phyloP scores from a whole-genome alignment of 1,284 basidiomycete species.

The Calocybe gambosa region DNA sequence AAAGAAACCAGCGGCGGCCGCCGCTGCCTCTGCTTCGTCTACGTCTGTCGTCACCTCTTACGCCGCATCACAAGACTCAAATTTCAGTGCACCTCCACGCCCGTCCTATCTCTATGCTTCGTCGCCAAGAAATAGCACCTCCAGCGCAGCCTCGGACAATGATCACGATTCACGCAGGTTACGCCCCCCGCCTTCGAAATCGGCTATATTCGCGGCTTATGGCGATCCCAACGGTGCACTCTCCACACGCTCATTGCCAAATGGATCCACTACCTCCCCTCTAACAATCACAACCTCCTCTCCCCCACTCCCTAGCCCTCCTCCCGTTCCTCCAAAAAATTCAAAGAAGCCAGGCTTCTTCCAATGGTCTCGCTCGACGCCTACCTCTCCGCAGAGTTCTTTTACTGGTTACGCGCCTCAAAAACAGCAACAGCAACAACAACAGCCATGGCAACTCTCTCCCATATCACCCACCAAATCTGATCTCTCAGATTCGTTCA shows the following conservation, averaged over 20 bases:
- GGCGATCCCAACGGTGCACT: slow-evolving; percentile 39
- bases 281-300: slow-evolving; percentile 9
- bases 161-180: slow-evolving; percentile 28
- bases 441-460: slow-evolving; percentile 16
- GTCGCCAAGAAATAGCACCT: slow-evolving; percentile 21
- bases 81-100: slow-evolving; percentile 20
- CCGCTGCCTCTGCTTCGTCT: slow-evolving; percentile 17
- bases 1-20: slow-evolving; percentile 26
- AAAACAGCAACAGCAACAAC: slow-evolving; percentile 17
- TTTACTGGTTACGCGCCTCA: slow-evolving; percentile 35
- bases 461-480: slow-evolving; percentile 17
- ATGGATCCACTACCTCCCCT: slow-evolving; percentile 19
- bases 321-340: slow-evolving; percentile 23
- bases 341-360: slow-evolving; percentile 27
- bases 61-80: slow-evolving; percentile 7
- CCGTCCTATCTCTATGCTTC: slow-evolving; percentile 18
- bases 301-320: slow-evolving; percentile 5
- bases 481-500: slow-evolving; percentile 32
- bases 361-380: slow-evolving; percentile 30
- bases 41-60: slow-evolving; percentile 14
- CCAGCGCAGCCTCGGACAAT: slow-evolving; percentile 23
- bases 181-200: slow-evolving; percentile 48
- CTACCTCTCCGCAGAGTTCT: slow-evolving; percentile 14
- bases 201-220: slow-evolving; percentile 49
- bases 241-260: slow-evolving; percentile 59